Percentiles rank a stretch among this genome's conserved stretches.
These are phyloP conservation scores for Aspergillus haitiensis DNA, from an alignment of 495 filamentous ascomycete species.

Conservation along the genomic window DNA sequence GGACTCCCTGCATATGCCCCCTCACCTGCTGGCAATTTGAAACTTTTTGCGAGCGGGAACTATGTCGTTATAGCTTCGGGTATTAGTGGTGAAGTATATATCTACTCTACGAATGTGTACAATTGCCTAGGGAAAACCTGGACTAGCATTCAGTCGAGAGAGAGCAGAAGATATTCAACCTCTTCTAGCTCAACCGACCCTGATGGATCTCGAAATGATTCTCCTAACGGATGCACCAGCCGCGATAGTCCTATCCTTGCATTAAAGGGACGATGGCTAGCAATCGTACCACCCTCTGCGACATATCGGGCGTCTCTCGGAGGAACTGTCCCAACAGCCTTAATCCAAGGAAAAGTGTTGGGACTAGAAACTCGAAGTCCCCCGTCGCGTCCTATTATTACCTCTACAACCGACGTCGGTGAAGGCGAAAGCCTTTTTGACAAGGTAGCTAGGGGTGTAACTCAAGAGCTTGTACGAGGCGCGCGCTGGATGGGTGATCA, in stretches of 20 bases:
- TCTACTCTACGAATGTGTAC: constrained; percentile 70
- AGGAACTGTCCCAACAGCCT: constrained; percentile 49
- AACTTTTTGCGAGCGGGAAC: constrained; percentile 64
- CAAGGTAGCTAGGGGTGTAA: constrained; percentile 80
- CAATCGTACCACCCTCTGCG: constrained; percentile 69
- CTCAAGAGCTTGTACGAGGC: constrained; percentile 86
- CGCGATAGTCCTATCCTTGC: constrained; percentile 67
- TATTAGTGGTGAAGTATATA: constrained; percentile 79
- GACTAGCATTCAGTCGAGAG: constrained; percentile 69
- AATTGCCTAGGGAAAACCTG: constrained; percentile 81
- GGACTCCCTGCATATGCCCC: constrained; percentile 53
- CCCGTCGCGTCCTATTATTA: constrained; percentile 71
- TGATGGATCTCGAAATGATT: constrained; percentile 52
- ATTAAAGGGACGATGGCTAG: constrained; percentile 78
- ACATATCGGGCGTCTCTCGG: constrained; percentile 69
- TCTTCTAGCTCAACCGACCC: constrained; percentile 57
- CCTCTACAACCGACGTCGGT: constrained; percentile 73
- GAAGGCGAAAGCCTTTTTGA: constrained; percentile 80
- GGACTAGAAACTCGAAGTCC: constrained; percentile 69
- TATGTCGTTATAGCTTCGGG: constrained; percentile 75
- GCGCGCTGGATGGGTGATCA: constrained; percentile 86
- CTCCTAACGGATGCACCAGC: constrained; percentile 42
- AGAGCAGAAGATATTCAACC: constrained; percentile 49
- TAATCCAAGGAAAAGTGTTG: constrained; percentile 55
- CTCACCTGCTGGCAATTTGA: constrained; percentile 66